Evolutionary conservation across 345 rosid species (phyloP).

Genomic region (Durio zibethinus): DNA sequence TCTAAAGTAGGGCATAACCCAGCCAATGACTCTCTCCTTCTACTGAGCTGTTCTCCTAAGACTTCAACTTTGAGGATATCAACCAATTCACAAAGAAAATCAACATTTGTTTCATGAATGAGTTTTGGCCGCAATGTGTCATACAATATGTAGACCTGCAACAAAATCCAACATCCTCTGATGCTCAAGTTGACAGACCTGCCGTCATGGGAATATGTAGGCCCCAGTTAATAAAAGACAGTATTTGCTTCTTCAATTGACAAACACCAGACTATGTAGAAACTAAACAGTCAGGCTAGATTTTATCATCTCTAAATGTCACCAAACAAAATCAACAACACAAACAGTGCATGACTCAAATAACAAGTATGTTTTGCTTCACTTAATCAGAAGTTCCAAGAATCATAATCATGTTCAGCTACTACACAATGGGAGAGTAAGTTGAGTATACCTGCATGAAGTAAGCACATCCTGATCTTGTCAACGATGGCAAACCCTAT

Average conservation of each 20-base stretch:
- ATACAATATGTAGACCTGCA: slow-evolving; percentile 82
- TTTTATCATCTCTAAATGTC: background rate
- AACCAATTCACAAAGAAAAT: slow-evolving; percentile 92
- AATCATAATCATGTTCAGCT: background rate
- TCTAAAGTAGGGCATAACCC: slow-evolving; percentile 83
- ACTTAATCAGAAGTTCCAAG: slow-evolving; percentile 1
- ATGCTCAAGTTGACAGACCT: slow-evolving; percentile 97
- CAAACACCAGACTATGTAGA: background rate
- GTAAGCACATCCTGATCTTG: slow-evolving; percentile 97
- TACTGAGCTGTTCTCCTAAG: slow-evolving; percentile 77
- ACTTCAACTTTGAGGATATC: slow-evolving; percentile 94
- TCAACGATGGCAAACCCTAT: slow-evolving; percentile 88
- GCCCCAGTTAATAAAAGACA: background rate
- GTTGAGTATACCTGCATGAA: slow-evolving; percentile 67
- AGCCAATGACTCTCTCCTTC: slow-evolving; percentile 73
- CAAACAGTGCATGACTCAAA: background rate
- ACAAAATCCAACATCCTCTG: slow-evolving; percentile 46
- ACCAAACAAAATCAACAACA: background rate
- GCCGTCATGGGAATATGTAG: slow-evolving; percentile 23
- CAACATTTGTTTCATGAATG: slow-evolving; percentile 79
- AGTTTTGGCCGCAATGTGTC: slow-evolving; percentile 92
- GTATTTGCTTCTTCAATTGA: background rate
- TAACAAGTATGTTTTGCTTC: slow-evolving; percentile 1
- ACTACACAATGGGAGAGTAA: background rate
- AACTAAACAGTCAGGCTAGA: background rate